Percentiles rank a stretch among this genome's conserved stretches.
Conservation (phyloP, 495 filamentous ascomycete genomes). For the Trichocladium uniseriatum region DNA sequence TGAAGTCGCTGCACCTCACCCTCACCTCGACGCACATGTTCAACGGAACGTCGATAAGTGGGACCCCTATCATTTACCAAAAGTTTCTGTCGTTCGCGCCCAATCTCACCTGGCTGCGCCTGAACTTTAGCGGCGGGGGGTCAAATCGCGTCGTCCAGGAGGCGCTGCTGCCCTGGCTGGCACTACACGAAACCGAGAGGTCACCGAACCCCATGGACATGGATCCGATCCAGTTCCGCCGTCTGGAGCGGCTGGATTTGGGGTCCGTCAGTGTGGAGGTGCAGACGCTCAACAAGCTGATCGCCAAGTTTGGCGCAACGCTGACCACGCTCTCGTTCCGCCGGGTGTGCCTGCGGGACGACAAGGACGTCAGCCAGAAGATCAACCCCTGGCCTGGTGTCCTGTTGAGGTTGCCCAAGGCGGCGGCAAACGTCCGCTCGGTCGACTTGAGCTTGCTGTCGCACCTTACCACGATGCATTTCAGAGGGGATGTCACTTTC, state of each 20-base stretch:
- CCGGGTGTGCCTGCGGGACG: constrained; percentile 15
- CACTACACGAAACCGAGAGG: not conserved
- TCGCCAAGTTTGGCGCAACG: constrained; percentile 28
- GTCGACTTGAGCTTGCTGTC: not conserved
- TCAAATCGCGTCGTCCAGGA: not conserved
- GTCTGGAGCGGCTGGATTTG: constrained; percentile 31
- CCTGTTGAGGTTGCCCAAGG: constrained; percentile 10
- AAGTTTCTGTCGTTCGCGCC: constrained; percentile 21
- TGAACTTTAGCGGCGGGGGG: constrained; percentile 21
- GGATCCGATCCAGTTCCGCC: constrained; percentile 9
- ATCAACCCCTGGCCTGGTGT: constrained; percentile 19
- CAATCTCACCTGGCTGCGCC: constrained; percentile 30
- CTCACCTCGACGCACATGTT: not conserved
- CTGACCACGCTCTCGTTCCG: constrained; percentile 29
- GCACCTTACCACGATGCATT: not conserved
- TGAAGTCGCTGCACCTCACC: constrained; percentile 33
- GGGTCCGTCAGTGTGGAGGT: constrained; percentile 21
- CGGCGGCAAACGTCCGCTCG: constrained; percentile 6
- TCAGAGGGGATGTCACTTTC: not conserved
- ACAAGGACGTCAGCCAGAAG: not conserved
- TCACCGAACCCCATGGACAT: not conserved
- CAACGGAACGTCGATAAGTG: not conserved
- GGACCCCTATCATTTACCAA: constrained; percentile 7
- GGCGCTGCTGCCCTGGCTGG: constrained; percentile 2
- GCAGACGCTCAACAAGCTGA: constrained; percentile 19